Evolutionary conservation across 345 rosid species (phyloP).

Genomic region (Anacardium occidentale): DNA sequence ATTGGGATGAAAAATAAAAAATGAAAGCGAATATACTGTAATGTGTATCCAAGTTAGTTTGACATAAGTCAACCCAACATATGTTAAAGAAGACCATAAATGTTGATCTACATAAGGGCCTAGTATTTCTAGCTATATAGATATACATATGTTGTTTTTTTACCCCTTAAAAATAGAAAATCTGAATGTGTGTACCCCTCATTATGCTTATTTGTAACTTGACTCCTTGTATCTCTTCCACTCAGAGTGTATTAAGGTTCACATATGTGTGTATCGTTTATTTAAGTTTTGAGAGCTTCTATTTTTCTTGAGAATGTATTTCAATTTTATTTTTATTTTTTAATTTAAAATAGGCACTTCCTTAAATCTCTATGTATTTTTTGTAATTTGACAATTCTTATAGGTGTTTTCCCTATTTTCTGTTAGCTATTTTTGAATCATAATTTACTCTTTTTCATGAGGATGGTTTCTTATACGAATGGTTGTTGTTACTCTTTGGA

Average conservation of each 20-base stretch:
- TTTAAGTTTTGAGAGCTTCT: not conserved
- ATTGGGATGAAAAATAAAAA: too few relatives aligned
- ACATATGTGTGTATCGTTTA: not conserved
- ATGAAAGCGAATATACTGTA: too few relatives aligned
- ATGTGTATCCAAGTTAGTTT: too few relatives aligned
- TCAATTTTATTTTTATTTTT: not conserved
- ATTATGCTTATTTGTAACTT: not conserved
- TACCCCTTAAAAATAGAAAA: too few relatives aligned
- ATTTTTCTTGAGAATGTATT: not conserved
- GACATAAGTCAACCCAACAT: too few relatives aligned
- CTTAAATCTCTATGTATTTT: not conserved
- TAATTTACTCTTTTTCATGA: not conserved
- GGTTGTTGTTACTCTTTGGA: not conserved
- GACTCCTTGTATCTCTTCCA: not conserved
- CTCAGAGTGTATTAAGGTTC: not conserved
- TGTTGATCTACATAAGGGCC: too few relatives aligned
- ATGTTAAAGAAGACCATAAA: too few relatives aligned
- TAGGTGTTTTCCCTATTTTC: not conserved
- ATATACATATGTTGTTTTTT: not conserved
- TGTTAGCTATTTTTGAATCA: not conserved
- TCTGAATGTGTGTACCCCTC: not conserved
- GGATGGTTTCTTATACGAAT: not conserved
- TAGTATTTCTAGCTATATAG: not conserved
- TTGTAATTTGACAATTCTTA: not conserved
- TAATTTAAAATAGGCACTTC: too few relatives aligned